These are phyloP conservation scores for Termitomyces eurrhizus DNA, from an alignment of 768 basidiomycete genomes.

Conservation along the genomic window DNA sequence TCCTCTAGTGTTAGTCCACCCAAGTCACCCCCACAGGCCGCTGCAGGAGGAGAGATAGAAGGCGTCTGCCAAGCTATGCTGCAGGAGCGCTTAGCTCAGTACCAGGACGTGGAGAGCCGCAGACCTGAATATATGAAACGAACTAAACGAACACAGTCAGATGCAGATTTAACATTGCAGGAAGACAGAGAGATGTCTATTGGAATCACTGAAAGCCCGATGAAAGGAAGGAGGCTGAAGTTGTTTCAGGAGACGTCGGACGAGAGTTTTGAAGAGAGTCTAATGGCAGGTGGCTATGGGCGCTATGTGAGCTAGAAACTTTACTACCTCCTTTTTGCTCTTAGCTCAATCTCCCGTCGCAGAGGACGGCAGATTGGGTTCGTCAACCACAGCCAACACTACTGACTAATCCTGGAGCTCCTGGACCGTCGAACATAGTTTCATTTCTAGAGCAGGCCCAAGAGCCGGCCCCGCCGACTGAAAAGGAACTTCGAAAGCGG, in stretches of 20 bases:
- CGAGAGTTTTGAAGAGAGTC: conserved; percentile 80
- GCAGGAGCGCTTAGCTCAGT: conserved; percentile 44
- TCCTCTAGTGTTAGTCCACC: conserved; percentile 18
- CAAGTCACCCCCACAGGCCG: conserved; percentile 21
- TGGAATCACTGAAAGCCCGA: conserved; percentile 67
- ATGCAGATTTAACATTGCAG: conserved; percentile 35
- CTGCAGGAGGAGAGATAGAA: conserved; percentile 52
- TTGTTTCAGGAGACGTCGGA: conserved; percentile 81
- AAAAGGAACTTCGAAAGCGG: conserved; percentile 65
- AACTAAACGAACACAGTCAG: conserved; percentile 42
- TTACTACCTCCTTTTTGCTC: background rate
- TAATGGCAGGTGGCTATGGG: conserved; percentile 80
- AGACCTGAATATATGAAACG: conserved; percentile 74
- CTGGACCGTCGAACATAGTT: conserved; percentile 41
- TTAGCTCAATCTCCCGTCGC: conserved; percentile 13
- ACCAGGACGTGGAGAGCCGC: conserved; percentile 54
- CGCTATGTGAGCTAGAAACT: conserved; percentile 50
- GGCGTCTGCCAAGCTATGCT: conserved; percentile 52
- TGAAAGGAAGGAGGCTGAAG: conserved; percentile 68
- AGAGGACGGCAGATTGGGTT: conserved; percentile 62
- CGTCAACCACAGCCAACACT: conserved; percentile 50
- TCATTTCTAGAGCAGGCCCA: conserved; percentile 36
- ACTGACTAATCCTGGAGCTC: conserved; percentile 32
- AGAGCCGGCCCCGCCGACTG: conserved; percentile 36
- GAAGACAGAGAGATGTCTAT: conserved; percentile 33